Percentiles rank a stretch among this genome's conserved stretches.
Conservation (phyloP, 176 grass and related monocot genomes). For the Cenchrus fungigraminus region DNA sequence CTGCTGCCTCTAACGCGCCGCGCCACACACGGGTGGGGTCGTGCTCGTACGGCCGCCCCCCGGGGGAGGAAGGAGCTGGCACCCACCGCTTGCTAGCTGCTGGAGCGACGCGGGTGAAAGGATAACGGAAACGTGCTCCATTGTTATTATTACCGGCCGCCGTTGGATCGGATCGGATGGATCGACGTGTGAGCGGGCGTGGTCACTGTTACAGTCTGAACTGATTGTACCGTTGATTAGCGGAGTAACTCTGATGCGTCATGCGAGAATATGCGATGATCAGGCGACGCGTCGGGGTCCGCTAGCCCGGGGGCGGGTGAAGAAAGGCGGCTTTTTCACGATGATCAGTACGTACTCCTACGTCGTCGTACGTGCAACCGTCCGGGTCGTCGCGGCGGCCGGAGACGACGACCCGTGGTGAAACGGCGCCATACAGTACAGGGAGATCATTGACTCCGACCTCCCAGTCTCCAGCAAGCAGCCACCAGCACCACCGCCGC, state of each 20-base stretch:
- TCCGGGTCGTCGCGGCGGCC: not conserved
- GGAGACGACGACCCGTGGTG: not conserved
- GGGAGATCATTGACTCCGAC: not conserved
- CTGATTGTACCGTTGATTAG: too few species aligned
- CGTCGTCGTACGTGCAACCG: slow-evolving; percentile 4
- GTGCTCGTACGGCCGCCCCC: slow-evolving; percentile 21
- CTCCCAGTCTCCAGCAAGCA: not conserved
- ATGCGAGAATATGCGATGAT: too few species aligned
- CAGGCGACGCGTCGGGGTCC: too few species aligned
- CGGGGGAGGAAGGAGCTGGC: not conserved
- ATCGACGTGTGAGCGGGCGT: not conserved
- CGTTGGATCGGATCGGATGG: not conserved
- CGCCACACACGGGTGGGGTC: not conserved
- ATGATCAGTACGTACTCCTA: too few species aligned
- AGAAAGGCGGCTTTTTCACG: too few species aligned
- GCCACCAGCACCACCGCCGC: not conserved
- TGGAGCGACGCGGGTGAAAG: not conserved
- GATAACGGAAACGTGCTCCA: not conserved
- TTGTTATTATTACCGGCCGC: not conserved
- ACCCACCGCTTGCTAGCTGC: not conserved
- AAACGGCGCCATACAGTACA: not conserved
- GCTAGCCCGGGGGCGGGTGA: too few species aligned
- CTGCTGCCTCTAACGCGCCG: not conserved
- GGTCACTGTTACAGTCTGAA: not conserved
- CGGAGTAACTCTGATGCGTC: too few species aligned